Conservation (phyloP, 305 asterid genomes). For the Fraxinus dipetala region DNA sequence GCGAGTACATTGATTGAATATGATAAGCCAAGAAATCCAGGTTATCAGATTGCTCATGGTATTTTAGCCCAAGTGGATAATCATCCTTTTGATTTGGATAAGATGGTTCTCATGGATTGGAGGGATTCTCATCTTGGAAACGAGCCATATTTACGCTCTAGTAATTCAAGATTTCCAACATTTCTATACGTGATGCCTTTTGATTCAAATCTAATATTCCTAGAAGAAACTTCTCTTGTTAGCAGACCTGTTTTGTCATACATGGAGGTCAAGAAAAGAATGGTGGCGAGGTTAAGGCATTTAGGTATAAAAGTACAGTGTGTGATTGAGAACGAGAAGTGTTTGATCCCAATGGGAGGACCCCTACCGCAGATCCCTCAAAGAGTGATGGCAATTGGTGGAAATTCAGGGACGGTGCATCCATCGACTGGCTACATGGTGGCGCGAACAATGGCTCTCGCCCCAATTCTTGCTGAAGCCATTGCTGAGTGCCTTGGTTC, state of each 20-base stretch:
- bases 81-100: constrained; percentile 84
- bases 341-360: constrained; percentile 91
- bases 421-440: constrained; percentile 83
- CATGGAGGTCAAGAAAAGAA: constrained; percentile 63
- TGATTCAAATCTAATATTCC: constrained; percentile 62
- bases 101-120: constrained; percentile 95
- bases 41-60: constrained; percentile 88
- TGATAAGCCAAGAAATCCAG: constrained; percentile 66
- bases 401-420: constrained; percentile 79
- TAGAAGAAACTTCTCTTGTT: constrained; percentile 82
- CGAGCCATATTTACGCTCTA: constrained; percentile 57
- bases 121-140: constrained; percentile 83
- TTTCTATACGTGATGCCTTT: constrained; percentile 87
- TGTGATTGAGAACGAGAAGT: constrained; percentile 76
- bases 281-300: constrained; percentile 88
- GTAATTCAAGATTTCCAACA: constrained; percentile 57
- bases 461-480: constrained; percentile 53
- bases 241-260: constrained; percentile 64
- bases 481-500: constrained; percentile 85
- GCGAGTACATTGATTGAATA: constrained; percentile 56
- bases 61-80: constrained; percentile 74
- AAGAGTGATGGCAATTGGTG: constrained; percentile 71
- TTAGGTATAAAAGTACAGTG: constrained; percentile 60
- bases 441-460: constrained; percentile 59
- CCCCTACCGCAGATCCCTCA: constrained; percentile 81